phyloP scores from a whole-genome alignment of 1,284 basidiomycete species.

The Ceratobasidium papillatum region DNA sequence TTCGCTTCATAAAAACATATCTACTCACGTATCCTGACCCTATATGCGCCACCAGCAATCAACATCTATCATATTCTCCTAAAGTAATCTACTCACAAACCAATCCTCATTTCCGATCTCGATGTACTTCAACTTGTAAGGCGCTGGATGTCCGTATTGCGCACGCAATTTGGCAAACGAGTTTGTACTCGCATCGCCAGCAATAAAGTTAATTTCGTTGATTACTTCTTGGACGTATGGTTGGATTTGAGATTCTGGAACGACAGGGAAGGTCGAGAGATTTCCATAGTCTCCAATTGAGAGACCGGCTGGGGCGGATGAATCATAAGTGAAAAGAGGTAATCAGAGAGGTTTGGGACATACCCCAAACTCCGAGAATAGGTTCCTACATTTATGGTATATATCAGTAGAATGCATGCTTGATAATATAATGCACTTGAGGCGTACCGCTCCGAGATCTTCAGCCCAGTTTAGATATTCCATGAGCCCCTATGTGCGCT shows the following conservation, averaged over 20 bases:
- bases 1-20: constrained; percentile 7
- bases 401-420: neutral
- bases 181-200: constrained; percentile 51
- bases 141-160: constrained; percentile 67
- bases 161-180: constrained; percentile 66
- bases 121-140: constrained; percentile 66
- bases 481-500: constrained; percentile 56
- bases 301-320: constrained; percentile 76
- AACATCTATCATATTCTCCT: neutral
- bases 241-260: constrained; percentile 61
- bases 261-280: constrained; percentile 61
- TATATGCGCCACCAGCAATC: constrained; percentile 47
- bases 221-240: constrained; percentile 63
- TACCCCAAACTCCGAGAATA: constrained; percentile 40
- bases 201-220: constrained; percentile 61
- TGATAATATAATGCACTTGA: neutral
- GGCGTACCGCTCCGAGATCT: constrained; percentile 54
- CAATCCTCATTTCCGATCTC: constrained; percentile 58
- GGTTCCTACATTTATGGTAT: neutral
- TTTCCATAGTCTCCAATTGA: constrained; percentile 54
- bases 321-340: constrained; percentile 55
- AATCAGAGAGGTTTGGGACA: neutral
- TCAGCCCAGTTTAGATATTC: constrained; percentile 74
- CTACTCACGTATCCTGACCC: constrained; percentile 22
- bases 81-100: constrained; percentile 21